A percentile compares a stretch with the other conserved stretches of the same genome.
These are phyloP conservation scores for Termitomyces sp. DNA, from an alignment of 768 basidiomycete species.

Conservation along the genomic window DNA sequence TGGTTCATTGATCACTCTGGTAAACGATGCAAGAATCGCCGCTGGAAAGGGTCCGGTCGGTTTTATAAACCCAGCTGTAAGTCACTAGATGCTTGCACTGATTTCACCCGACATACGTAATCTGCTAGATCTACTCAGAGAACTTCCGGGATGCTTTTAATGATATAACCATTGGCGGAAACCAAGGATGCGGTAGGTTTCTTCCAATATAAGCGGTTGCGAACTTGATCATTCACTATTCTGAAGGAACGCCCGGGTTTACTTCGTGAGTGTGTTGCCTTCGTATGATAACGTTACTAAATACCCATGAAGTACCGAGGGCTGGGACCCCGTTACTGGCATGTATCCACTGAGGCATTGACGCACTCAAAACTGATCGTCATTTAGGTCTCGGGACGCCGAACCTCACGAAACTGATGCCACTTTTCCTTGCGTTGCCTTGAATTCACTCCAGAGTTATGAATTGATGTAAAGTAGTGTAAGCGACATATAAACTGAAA, in stretches of 20 bases:
- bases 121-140: constrained; percentile 28
- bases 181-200: constrained; percentile 32
- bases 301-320: constrained; percentile 20
- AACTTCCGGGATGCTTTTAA: constrained; percentile 29
- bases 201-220: not conserved
- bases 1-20: constrained; percentile 42
- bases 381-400: constrained; percentile 31
- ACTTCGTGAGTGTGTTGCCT: constrained; percentile 20
- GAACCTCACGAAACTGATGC: constrained; percentile 24
- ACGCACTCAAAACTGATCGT: not conserved
- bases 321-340: constrained; percentile 40
- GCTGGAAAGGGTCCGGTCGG: constrained; percentile 37
- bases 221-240: not conserved
- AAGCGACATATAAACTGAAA: not conserved
- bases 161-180: constrained; percentile 34
- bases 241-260: constrained; percentile 27
- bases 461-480: not conserved
- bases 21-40: constrained; percentile 48
- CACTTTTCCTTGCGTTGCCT: constrained; percentile 28
- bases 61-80: constrained; percentile 42
- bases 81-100: not conserved
- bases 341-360: not conserved
- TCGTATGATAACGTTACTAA: not conserved
- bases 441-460: constrained; percentile 8
- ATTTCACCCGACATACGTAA: not conserved